Conservation (phyloP, 768 basidiomycete genomes). For the Suillus weaverae region DNA sequence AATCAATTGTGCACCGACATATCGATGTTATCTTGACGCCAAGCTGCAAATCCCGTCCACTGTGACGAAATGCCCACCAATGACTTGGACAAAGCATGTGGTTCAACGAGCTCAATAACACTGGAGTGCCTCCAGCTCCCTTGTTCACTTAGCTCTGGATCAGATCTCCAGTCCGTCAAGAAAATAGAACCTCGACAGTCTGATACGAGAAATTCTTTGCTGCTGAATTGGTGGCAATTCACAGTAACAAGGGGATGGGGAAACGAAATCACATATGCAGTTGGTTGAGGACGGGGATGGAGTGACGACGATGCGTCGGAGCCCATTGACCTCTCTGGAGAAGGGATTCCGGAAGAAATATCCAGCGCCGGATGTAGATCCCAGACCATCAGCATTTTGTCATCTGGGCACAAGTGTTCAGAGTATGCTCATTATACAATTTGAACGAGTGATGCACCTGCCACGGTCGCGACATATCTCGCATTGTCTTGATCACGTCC, state of each 20-base stretch:
- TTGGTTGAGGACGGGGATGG: conserved; percentile 59
- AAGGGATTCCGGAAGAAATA: conserved; percentile 39
- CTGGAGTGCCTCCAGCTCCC: conserved; percentile 61
- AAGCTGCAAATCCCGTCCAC: conserved; percentile 62
- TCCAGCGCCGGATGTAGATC: conserved; percentile 65
- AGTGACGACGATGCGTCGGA: conserved; percentile 31
- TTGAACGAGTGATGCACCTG: conserved; percentile 45
- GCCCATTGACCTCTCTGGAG: conserved; percentile 32
- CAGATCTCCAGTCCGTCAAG: conserved; percentile 81
- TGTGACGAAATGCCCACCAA: conserved; percentile 45
- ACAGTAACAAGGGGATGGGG: conserved; percentile 70
- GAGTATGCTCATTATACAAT: not conserved
- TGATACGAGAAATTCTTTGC: conserved; percentile 78
- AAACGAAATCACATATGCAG: conserved; percentile 74
- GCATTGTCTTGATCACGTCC: conserved; percentile 66
- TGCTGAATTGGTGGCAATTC: conserved; percentile 66
- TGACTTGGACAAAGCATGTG: conserved; percentile 57
- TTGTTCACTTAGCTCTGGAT: conserved; percentile 53
- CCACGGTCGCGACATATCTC: conserved; percentile 79
- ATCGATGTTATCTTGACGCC: conserved; percentile 69
- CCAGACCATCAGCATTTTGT: conserved; percentile 86
- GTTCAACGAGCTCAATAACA: conserved; percentile 72
- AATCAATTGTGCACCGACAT: conserved; percentile 51
- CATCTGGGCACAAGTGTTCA: conserved; percentile 45
- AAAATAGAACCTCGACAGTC: conserved; percentile 75